Percentiles rank a stretch among this genome's conserved stretches.
Conservation (phyloP, 768 basidiomycete species). For the Coprinopsis strossmayeri region DNA sequence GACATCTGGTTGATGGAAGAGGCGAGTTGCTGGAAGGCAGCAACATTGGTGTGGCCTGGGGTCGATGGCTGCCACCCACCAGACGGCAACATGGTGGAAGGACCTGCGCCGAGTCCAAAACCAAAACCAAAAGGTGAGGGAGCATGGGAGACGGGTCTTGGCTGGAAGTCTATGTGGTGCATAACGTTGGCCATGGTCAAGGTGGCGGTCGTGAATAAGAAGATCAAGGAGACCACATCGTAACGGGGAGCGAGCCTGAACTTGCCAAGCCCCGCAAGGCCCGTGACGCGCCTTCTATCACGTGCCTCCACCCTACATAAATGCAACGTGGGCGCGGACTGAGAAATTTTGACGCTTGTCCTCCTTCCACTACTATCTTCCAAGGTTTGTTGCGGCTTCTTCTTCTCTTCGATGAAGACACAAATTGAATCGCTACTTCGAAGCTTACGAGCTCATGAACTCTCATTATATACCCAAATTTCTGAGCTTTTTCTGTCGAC, state of each 20-base stretch:
- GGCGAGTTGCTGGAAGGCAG: conserved; percentile 50
- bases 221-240: conserved; percentile 4
- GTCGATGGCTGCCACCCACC: conserved; percentile 42
- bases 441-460: conserved; percentile 66
- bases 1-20: conserved; percentile 38
- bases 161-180: conserved; percentile 58
- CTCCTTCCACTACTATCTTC: too few relatives aligned
- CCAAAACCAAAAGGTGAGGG: conserved; percentile 68
- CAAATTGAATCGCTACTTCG: conserved; percentile 83
- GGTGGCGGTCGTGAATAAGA: background rate
- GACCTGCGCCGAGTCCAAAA: conserved; percentile 49
- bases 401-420: conserved; percentile 48
- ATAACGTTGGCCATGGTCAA: conserved; percentile 49
- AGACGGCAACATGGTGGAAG: conserved; percentile 30
- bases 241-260: too few relatives aligned
- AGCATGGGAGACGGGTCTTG: conserved; percentile 50
- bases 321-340: too few relatives aligned
- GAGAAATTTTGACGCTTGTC: too few relatives aligned
- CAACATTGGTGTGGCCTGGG: conserved; percentile 42
- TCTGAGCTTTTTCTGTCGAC: conserved; percentile 52
- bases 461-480: conserved; percentile 84
- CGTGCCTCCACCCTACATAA: too few relatives aligned
- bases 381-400: conserved; percentile 10
- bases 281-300: too few relatives aligned
- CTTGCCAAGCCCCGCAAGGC: too few relatives aligned